Evolutionary conservation across 345 rosid genomes (phyloP).

Genomic region (Eucalyptus polybractea): DNA sequence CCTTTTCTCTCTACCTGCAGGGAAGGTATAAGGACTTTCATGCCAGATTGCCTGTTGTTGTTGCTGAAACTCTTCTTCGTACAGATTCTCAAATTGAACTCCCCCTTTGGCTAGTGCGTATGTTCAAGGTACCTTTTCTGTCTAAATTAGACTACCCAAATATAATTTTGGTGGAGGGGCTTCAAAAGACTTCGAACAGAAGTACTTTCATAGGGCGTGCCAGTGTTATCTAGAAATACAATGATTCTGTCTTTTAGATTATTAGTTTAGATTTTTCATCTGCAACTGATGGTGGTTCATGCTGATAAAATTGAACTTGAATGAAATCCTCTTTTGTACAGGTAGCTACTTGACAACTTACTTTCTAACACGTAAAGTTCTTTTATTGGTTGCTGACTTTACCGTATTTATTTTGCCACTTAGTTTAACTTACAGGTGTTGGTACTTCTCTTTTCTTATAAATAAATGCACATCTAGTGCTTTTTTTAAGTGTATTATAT

Average conservation of each 20-base stretch:
- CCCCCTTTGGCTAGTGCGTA: conserved; percentile 89
- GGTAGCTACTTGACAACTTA: not conserved
- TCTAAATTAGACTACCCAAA: not conserved
- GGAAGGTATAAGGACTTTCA: conserved; percentile 59
- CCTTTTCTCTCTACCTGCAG: conserved; percentile 24
- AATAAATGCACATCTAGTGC: not conserved
- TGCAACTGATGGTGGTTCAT: not conserved
- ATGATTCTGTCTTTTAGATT: not conserved
- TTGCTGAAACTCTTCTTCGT: conserved; percentile 87
- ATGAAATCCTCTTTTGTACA: not conserved
- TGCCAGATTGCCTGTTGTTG: conserved; percentile 67
- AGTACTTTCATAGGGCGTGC: not conserved
- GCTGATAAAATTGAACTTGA: not conserved
- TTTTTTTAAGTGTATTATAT: not conserved
- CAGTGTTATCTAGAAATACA: not conserved
- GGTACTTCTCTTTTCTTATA: not conserved
- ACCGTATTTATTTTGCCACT: not conserved
- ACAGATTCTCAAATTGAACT: conserved; percentile 72
- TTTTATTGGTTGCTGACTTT: not conserved
- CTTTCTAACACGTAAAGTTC: not conserved
- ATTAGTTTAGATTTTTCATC: not conserved
- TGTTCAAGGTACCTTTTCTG: conserved; percentile 72
- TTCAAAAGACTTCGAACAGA: not conserved
- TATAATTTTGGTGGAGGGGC: not conserved
- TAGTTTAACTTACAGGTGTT: not conserved